Base-by-base conservation (phyloP, 768 basidiomycete species). In the Clathrus columnatus region DNA sequence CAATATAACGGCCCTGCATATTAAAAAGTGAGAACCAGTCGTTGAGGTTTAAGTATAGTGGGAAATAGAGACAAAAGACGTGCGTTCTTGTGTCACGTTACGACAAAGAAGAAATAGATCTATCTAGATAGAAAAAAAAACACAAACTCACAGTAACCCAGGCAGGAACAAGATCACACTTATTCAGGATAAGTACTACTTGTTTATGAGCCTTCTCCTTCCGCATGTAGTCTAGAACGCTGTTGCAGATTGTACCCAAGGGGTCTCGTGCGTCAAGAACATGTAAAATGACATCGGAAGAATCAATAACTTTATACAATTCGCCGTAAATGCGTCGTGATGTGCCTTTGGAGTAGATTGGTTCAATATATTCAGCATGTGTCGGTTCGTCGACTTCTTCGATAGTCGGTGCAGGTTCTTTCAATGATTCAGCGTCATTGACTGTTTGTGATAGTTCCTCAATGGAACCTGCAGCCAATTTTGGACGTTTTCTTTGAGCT, bases 201-300 rank as follows among this genome's bases (percentile, higher is more conserved):
- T 98, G 95, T 70, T 99, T 99, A 72, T 96, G 92, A 20, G 90
- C 79, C 70, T 97, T 97, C 73, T 99, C 95, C 70, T 96, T 98
- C 64, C 82, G 83, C 64, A 99, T 77, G 63, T 87, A 96, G 59
- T 93, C 91, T 49, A 98, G 78, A 14, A 96, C 88, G 11, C 88
- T 91, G 66, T 26, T 96, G 98, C 3, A 96, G 96, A 36, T 36
- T 14, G 36, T 36, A 8, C 36, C n/a, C n/a, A n/a, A n/a, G 1
- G 95, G 95, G 68, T 98, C 95, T 43, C 95, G 81, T 17, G 95
- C 94, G 69, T 99, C 95, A 58, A 99, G 74, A 50, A 99, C 81
- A 66, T 99, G 95, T 29, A 99, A 78, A 56, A 99, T 80, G 42
- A 98, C 91, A 65, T 99, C 95, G 6, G 92, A 95, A 2, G 95